These are phyloP conservation scores for Trichophyton rubrum DNA, from an alignment of 2,329 filamentous ascomycete genomes.

Conservation along the genomic window DNA sequence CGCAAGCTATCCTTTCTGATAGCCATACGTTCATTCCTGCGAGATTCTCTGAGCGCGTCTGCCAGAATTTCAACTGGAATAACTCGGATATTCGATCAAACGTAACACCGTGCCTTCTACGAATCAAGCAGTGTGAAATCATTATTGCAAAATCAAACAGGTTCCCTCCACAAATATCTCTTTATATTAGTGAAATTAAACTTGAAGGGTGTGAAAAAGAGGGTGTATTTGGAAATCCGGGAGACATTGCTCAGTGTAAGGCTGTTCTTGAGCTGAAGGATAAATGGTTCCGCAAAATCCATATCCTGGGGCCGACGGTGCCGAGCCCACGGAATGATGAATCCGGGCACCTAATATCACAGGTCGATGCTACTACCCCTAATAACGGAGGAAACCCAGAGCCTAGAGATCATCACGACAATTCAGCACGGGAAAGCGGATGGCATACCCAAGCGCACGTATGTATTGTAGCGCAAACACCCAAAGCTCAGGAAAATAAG, in stretches of 20 bases:
- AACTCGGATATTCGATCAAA: constrained; percentile 14
- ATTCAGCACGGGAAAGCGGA: neutral
- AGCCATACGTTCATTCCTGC: constrained; percentile 24
- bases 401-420: neutral
- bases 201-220: constrained; percentile 19
- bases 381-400: neutral
- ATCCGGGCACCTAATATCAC: neutral
- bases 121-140: constrained; percentile 25
- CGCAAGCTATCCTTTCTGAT: constrained; percentile 24
- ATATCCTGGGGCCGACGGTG: neutral
- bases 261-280: constrained; percentile 5
- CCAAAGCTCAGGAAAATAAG: neutral
- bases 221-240: constrained; percentile 18
- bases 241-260: constrained; percentile 11
- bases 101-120: constrained; percentile 20
- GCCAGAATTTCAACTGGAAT: constrained; percentile 15
- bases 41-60: constrained; percentile 19
- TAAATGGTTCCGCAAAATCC: neutral
- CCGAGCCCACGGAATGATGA: neutral
- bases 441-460: neutral
- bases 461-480: neutral
- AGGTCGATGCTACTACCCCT: neutral
- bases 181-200: constrained; percentile 18
- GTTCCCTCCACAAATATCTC: constrained; percentile 11
- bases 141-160: constrained; percentile 18